Base-by-base conservation (phyloP, 495 filamentous ascomycete genomes). In the Penicillium waksmanii region DNA sequence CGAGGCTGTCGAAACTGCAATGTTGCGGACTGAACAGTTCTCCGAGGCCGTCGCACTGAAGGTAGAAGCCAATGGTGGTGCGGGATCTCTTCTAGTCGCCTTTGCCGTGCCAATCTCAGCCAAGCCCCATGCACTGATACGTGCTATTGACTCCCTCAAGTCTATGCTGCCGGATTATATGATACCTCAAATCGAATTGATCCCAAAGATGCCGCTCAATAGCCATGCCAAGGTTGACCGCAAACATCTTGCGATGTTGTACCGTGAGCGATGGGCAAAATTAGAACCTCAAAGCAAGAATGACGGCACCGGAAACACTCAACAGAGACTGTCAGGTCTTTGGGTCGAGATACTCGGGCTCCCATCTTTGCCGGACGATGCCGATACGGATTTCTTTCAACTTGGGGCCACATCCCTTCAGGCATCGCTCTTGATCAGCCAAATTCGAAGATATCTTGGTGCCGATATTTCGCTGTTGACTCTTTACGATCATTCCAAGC, bases 1-100 rank as follows among this genome's bases (percentile, higher is more conserved):
- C 5, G 78, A 72, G 12, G 82, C 84, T 23, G 72, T 82, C 19
- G 82, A 80, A 49, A 21, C 21, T 4, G 46, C 34, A 12, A 18
- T 62, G 51, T 15, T 55, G 23, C 17, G 33, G 8, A 55, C 57
- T 15, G 55, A 55, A 3, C 50, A 55, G 1, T 51, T 61, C n/a
- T 44, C 54, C 13, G 50, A 61, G 18, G 62, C 54, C 1, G 55
- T 58, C 9, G 51, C 46, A 11, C 13, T 58, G 27, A 46, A 58
- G 5, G 46, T 63, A 12, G 23, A 58, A 10, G 25, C 47, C 8
- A n/a, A 12, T 7, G 53, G 60, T 48, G 58, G 51, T 9, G 55
- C 54, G n/a, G 55, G 61, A 5, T 62, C 59, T 2, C 27, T 57
- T 6, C 40, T 68, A 0, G 42, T 67, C 5, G 65, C 51, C 13